These are phyloP conservation scores for Catharanthus roseus DNA, from an alignment of 257 asterid genomes.

Conservation along the genomic window DNA sequence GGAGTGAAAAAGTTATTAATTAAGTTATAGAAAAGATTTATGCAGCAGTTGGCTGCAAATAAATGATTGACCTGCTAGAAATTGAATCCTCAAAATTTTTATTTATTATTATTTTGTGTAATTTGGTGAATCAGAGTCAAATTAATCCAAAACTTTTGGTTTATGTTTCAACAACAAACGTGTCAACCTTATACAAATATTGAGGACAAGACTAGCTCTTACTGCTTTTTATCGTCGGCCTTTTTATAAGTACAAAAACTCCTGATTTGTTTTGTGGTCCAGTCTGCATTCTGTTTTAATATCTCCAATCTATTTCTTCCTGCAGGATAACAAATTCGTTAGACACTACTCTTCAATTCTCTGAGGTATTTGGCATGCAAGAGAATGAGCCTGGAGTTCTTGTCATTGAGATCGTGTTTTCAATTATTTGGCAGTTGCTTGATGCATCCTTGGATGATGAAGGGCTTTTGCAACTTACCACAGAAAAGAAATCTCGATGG, in stretches of 20 bases:
- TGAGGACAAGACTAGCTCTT: background rate
- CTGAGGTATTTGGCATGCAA: slow-evolving; percentile 48
- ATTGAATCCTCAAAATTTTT: background rate
- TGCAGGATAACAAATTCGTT: slow-evolving; percentile 67
- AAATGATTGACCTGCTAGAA: background rate
- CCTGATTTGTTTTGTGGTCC: background rate
- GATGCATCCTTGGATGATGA: slow-evolving; percentile 85
- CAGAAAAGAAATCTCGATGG: slow-evolving; percentile 60
- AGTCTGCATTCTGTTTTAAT: slow-evolving; percentile 13
- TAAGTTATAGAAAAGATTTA: background rate
- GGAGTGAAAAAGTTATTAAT: background rate
- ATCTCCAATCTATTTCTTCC: slow-evolving; percentile 3
- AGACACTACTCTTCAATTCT: slow-evolving; percentile 46
- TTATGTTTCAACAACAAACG: background rate
- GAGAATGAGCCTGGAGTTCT: slow-evolving; percentile 49
- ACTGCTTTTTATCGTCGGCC: too few relatives aligned
- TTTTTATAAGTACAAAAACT: background rate
- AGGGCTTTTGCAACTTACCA: slow-evolving; percentile 60
- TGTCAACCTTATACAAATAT: background rate
- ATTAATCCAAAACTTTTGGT: background rate
- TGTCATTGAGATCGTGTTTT: slow-evolving; percentile 57
- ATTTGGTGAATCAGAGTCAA: background rate
- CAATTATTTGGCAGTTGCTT: slow-evolving; percentile 75
- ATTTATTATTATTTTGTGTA: background rate
- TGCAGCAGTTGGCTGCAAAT: background rate